These are phyloP conservation scores for Coniosporium tulheliwenetii DNA, from an alignment of 2,329 filamentous ascomycete species.

Conservation along the genomic window DNA sequence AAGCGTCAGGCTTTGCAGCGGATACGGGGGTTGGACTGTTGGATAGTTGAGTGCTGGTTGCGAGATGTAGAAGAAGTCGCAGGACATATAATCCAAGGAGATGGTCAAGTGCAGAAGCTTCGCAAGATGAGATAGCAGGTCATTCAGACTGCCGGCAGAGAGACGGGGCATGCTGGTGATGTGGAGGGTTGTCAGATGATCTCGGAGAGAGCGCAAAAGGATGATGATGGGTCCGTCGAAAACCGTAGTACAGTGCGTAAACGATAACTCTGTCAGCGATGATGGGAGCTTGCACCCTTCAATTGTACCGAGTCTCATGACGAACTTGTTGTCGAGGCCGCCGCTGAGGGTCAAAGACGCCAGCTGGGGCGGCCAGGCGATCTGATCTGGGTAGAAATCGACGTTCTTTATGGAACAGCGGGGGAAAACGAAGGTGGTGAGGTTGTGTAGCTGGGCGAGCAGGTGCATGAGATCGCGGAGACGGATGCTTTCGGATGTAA, in stretches of 20 bases:
- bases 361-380: conserved; percentile 27
- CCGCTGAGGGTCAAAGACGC: conserved; percentile 26
- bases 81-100: conserved; percentile 31
- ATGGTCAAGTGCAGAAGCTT: conserved; percentile 23
- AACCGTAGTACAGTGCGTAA: conserved; percentile 28
- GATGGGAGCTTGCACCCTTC: conserved; percentile 10
- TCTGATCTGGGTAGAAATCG: conserved; percentile 10
- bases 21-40: conserved; percentile 12
- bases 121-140: conserved; percentile 23
- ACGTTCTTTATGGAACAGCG: conserved; percentile 18
- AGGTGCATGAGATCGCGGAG: conserved; percentile 35
- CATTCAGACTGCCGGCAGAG: conserved; percentile 21
- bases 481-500: conserved; percentile 34
- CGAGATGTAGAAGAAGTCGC: conserved; percentile 18
- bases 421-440: conserved; percentile 31
- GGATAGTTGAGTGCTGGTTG: conserved; percentile 4
- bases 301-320: conserved; percentile 13
- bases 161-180: conserved; percentile 25
- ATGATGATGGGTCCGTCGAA: conserved; percentile 14
- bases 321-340: conserved; percentile 25
- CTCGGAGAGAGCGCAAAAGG: conserved; percentile 18
- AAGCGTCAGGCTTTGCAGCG: conserved; percentile 22
- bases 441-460: conserved; percentile 26
- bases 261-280: conserved; percentile 19
- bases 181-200: conserved; percentile 18